Base-by-base conservation (phyloP, 2,329 filamentous ascomycete species). In the Corniculantispora saksenae region DNA sequence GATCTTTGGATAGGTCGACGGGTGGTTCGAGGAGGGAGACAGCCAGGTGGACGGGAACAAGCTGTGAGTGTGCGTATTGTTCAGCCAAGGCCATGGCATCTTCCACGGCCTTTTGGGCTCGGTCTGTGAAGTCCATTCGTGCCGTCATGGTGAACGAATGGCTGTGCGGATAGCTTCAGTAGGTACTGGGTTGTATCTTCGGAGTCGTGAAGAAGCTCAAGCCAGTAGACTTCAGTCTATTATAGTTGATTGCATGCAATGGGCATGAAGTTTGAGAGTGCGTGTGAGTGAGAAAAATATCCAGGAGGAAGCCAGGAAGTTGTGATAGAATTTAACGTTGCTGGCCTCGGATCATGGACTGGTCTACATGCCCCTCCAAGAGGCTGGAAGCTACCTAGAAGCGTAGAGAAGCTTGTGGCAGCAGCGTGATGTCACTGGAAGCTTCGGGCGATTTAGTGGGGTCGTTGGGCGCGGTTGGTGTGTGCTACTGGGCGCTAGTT, bases 51-150 rank as follows among this genome's bases (percentile, higher is more conserved):
- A 98, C 80, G 19, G 95, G 95, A 63, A 94, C 85, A 67, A 98
- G 88, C 78, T 99, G 94, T 48, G 93, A 89, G 81, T 99, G 95
- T 47, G 88, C 88, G 77, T 98, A 97, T 81, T 95, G 90, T 78
- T 93, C 89, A 70, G 94, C 93, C 72, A 98, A 85, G 66, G 86
- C 84, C 84, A 95, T 94, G 77, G 94, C 92, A 77, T 97, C 93
- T 73, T 91, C 88, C 75, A 99, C 85, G 73, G 94, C 91, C 82
- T 94, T 92, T 76, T 94, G 91, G 70, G 92, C 95, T 80, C 91
- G 85, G 80, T 98, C 94, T 70, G 95, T 99, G 77, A 97, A 97
- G 76, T 96, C 90, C 89, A 94, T 92, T 73, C 89, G 87, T 61
- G 89, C 86, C 78, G 85, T 86, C 91, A 93, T 92, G 70, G 70